Percentiles rank a stretch among this genome's conserved stretches.
phyloP scores from a whole-genome alignment of 164 flowering plant genomes.

The Piper betle region DNA sequence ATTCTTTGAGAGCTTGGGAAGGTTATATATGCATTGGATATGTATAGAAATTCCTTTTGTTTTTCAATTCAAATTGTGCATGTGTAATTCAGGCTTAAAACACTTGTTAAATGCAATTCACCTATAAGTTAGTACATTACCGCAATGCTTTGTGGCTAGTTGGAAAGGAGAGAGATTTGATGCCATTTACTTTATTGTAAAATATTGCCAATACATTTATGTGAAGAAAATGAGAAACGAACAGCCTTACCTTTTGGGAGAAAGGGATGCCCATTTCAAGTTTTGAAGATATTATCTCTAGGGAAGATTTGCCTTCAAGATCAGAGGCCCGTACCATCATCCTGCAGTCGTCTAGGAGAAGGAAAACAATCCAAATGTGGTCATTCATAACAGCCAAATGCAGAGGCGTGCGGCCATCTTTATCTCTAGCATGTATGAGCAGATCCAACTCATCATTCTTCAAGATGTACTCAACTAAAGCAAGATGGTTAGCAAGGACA shows the following conservation, averaged over 20 bases:
- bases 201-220: too few relatives aligned
- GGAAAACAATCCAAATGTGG: background rate
- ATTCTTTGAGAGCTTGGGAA: too few relatives aligned
- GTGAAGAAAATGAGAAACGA: too few relatives aligned
- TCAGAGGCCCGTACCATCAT: background rate
- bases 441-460: background rate
- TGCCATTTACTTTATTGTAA: background rate
- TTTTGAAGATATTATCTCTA: background rate
- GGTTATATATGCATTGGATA: too few relatives aligned
- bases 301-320: background rate
- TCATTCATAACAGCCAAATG: background rate
- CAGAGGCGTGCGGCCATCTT: background rate
- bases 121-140: too few relatives aligned
- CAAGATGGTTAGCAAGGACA: background rate
- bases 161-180: background rate
- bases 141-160: background rate
- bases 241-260: background rate
- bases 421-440: background rate
- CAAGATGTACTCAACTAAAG: background rate
- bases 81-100: too few relatives aligned
- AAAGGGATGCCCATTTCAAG: background rate
- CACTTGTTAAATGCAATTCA: too few relatives aligned
- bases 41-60: too few relatives aligned
- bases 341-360: background rate
- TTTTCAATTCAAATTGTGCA: too few relatives aligned